A percentile compares a stretch with the other conserved stretches of the same genome.
phyloP scores from a whole-genome alignment of 441 rosid species.

The Pelargonium australe region DNA sequence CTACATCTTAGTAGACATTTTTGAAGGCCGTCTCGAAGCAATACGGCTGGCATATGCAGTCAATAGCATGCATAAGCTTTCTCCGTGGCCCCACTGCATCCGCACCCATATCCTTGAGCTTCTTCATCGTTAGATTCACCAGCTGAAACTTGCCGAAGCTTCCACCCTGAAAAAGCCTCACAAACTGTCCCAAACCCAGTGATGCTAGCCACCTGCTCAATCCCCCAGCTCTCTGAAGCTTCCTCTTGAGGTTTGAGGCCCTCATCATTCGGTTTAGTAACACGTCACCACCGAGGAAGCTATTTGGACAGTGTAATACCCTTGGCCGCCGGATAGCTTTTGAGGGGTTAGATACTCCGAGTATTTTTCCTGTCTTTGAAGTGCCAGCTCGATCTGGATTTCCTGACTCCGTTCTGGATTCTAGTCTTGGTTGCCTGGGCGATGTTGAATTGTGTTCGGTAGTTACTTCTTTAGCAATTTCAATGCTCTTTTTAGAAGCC shows the following conservation, averaged over 20 bases:
- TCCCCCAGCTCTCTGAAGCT: conserved; percentile 72
- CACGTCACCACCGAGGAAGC: conserved; percentile 31
- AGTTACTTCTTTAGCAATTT: conserved; percentile 20
- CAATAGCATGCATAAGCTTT: conserved; percentile 84
- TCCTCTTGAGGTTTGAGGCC: conserved; percentile 62
- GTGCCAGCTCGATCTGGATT: conserved; percentile 13
- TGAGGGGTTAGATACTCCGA: conserved; percentile 25
- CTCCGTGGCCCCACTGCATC: conserved; percentile 91
- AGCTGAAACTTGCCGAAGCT: conserved; percentile 57
- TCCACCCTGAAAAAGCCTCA: conserved; percentile 52
- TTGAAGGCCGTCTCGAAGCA: conserved; percentile 26
- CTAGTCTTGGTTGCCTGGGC: conserved; percentile 20
- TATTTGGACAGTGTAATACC: conserved; percentile 29
- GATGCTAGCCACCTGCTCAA: conserved; percentile 68
- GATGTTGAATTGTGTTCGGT: conserved; percentile 15
- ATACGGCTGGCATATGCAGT: conserved; percentile 67
- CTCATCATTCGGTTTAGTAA: conserved; percentile 52
- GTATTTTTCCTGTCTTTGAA: conserved; percentile 18
- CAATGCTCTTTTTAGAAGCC: conserved; percentile 16
- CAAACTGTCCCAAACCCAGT: conserved; percentile 72
- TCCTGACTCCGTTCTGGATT: conserved; percentile 19
- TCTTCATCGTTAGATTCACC: conserved; percentile 78
- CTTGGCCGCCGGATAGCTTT: conserved; percentile 35
- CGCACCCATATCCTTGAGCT: conserved; percentile 94
- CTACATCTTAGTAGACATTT: not conserved